Percentiles rank a stretch among this genome's conserved stretches.
Conservation (phyloP, 2,329 filamentous ascomycete species). For the Epichloe sp. region DNA sequence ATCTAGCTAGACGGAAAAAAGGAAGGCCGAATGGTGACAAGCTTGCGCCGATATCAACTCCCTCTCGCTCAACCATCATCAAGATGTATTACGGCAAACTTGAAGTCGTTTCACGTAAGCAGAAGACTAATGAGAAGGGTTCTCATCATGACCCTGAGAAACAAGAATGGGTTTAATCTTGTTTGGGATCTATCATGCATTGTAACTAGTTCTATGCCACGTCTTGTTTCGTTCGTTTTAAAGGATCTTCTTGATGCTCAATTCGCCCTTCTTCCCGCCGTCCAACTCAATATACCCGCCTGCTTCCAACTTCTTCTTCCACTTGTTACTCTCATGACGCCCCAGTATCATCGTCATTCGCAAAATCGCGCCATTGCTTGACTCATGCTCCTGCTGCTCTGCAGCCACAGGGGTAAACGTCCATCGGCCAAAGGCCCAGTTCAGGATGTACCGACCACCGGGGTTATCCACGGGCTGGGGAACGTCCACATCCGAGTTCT, state of each 20-base stretch:
- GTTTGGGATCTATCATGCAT: too few relatives aligned
- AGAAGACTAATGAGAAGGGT: too few relatives aligned
- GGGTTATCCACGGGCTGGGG: constrained; percentile 20
- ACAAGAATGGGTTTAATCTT: too few relatives aligned
- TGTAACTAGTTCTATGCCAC: neutral
- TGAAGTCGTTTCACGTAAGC: too few relatives aligned
- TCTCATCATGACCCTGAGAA: too few relatives aligned
- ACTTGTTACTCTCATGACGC: constrained; percentile 60
- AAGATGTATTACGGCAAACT: too few relatives aligned
- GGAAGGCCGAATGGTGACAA: too few relatives aligned
- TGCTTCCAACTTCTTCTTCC: constrained; percentile 58
- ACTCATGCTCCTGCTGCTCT: constrained; percentile 35
- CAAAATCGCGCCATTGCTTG: constrained; percentile 41
- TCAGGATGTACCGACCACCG: constrained; percentile 64
- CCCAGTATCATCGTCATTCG: constrained; percentile 67
- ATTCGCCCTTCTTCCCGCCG: constrained; percentile 29
- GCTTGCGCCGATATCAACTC: too few relatives aligned
- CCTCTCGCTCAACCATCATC: too few relatives aligned
- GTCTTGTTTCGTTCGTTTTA: constrained; percentile 12
- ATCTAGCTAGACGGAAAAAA: too few relatives aligned
- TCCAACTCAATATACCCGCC: constrained; percentile 40
- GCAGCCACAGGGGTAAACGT: constrained; percentile 55
- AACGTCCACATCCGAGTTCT: constrained; percentile 37
- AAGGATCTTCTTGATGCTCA: constrained; percentile 39
- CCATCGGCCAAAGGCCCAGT: constrained; percentile 97